phyloP scores from a whole-genome alignment of 768 basidiomycete species.

The Cubamyces sp. region DNA sequence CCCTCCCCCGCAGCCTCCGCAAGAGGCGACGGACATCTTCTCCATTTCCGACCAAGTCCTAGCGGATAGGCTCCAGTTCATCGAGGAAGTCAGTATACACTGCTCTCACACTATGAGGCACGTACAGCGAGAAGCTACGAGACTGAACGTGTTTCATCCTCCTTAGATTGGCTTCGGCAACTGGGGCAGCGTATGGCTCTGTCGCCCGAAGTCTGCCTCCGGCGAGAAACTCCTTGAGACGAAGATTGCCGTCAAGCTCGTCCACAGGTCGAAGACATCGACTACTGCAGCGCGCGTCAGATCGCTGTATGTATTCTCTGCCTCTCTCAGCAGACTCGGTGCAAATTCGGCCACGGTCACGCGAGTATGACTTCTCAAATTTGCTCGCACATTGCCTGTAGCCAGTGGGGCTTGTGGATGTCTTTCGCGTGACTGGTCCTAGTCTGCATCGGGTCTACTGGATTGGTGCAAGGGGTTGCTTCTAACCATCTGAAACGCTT shows the following conservation, averaged over 20 bases:
- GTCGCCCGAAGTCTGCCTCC: constrained; percentile 53
- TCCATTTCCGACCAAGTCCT: constrained; percentile 75
- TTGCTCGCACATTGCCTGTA: no score
- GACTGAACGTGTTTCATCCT: constrained; percentile 3
- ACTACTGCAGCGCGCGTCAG: constrained; percentile 89
- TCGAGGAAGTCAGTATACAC: constrained; percentile 62
- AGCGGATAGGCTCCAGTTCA: constrained; percentile 71
- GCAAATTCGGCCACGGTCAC: no score
- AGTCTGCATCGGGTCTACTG: no score
- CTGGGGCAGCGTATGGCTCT: constrained; percentile 92
- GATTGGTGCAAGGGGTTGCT: no score
- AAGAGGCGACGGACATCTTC: constrained; percentile 62
- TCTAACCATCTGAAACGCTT: not conserved
- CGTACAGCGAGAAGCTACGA: constrained; percentile 6
- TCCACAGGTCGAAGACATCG: constrained; percentile 80
- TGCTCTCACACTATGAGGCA: not conserved
- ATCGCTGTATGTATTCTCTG: constrained; percentile 64
- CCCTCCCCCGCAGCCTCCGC: constrained; percentile 36
- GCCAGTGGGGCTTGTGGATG: no score
- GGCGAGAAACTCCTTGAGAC: constrained; percentile 44
- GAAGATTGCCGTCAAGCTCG: constrained; percentile 90
- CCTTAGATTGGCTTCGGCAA: constrained; percentile 85
- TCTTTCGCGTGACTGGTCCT: no score
- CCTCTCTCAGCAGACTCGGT: not conserved
- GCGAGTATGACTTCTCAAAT: no score